Base-by-base conservation (phyloP, 1,139 yeast genomes). In the Hansenula lynferdii region DNA sequence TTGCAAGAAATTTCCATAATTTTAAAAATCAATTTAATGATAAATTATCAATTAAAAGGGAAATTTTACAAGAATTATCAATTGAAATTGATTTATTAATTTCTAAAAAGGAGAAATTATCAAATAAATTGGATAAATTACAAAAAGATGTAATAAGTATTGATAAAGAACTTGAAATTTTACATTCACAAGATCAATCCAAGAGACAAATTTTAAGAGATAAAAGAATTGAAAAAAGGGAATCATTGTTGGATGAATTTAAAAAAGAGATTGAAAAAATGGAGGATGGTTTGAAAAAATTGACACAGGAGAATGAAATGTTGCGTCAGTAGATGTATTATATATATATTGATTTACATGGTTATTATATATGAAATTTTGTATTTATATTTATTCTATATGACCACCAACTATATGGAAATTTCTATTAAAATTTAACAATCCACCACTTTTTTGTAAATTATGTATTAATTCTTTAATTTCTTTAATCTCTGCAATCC, bases 401-500 rank as follows among this genome's bases (percentile, higher is more conserved):
- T 31, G 14, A 11, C 23, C 28, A 16, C 34, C 89, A n/a, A 81
- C 61, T 34, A 54, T 57, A 56, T 80, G 83, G 51, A 83, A 83
- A 17, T 66, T 61, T 49, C 85, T 66, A 50, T 81, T 70, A 56
- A 72, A 81, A 50, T 81, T 83, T n/a, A 83, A 53, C 33, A 84
- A 56, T 2, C 62, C 57, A 23, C 60, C 56, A 6, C 64, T 62
- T 31, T 60, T 58, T 5, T 24, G 15, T 12, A 24, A 14, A 24
- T 24, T 24, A 12, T 24, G 12, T 6, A 24, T 24, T 6, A 24
- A 24, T n/a, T 24, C 26, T 24, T 15, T 62, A 18, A 73, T 39
- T 6, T 80, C 72, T 36, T 80, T 80, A 27, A 70, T 57, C 42
- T 71, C 69, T 3, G 85, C 94, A 4, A 85, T 78, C 95, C 96